A percentile compares a stretch with the other conserved stretches of the same genome.
Evolutionary conservation across 129 eudicot species (phyloP).

Genomic region (Apium graveolens): DNA sequence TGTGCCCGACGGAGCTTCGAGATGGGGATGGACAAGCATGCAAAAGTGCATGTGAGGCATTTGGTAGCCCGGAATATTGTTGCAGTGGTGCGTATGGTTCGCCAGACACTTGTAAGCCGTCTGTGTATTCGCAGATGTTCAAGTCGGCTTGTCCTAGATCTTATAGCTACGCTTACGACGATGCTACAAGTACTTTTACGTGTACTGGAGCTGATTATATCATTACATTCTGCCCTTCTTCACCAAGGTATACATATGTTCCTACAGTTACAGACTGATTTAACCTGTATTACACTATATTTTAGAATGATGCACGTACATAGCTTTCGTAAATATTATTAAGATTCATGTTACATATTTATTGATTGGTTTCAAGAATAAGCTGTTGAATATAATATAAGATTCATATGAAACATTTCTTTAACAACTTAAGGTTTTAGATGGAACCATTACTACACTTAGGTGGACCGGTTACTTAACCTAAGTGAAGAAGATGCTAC

Average conservation of each 20-base stretch:
- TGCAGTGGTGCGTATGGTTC: slow-evolving; percentile 67
- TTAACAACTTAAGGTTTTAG: too few species aligned
- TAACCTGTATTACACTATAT: too few species aligned
- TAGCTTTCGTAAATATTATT: too few species aligned
- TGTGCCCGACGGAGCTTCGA: slow-evolving; percentile 56
- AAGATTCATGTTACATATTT: too few species aligned
- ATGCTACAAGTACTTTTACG: slow-evolving; percentile 79
- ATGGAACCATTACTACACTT: too few species aligned
- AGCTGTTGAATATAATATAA: too few species aligned
- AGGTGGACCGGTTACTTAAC: too few species aligned
- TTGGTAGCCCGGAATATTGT: slow-evolving; percentile 57
- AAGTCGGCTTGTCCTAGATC: slow-evolving; percentile 76
- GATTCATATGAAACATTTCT: too few species aligned
- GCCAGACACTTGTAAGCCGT: slow-evolving; percentile 45
- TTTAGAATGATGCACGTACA: too few species aligned
- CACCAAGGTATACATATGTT: slow-evolving; percentile 40
- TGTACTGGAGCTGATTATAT: slow-evolving; percentile 64
- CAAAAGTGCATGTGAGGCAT: slow-evolving; percentile 75
- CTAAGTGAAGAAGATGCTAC: too few species aligned
- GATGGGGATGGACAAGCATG: slow-evolving; percentile 52
- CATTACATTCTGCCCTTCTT: slow-evolving; percentile 59
- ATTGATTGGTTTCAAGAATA: too few species aligned
- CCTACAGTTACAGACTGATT: not conserved
- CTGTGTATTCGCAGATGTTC: slow-evolving; percentile 58
- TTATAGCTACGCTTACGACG: slow-evolving; percentile 72